These are phyloP conservation scores for Fusarium robinianum DNA, from an alignment of 2,329 filamentous ascomycete genomes.

Conservation along the genomic window DNA sequence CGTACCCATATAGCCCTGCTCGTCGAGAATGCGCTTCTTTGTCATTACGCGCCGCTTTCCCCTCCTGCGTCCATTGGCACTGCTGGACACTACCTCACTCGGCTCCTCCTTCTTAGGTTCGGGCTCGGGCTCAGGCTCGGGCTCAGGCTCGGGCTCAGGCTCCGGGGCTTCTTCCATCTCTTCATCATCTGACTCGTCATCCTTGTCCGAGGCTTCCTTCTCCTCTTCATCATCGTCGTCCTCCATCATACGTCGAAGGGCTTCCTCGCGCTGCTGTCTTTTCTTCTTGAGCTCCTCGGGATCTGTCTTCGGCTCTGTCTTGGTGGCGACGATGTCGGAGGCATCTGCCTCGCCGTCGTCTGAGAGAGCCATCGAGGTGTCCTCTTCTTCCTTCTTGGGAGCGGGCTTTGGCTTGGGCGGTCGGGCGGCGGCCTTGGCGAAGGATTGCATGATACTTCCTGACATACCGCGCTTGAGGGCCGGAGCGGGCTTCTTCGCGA, in stretches of 20 bases:
- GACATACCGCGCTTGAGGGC: slow-evolving; percentile 62
- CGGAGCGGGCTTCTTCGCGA: slow-evolving; percentile 42
- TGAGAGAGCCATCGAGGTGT: slow-evolving; percentile 40
- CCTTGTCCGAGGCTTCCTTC: slow-evolving; percentile 50
- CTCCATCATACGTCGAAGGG: slow-evolving; percentile 55
- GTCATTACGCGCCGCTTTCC: slow-evolving; percentile 82
- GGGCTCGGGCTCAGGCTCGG: slow-evolving; percentile 45
- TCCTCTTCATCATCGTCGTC: slow-evolving; percentile 62
- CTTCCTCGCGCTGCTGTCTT: slow-evolving; percentile 46
- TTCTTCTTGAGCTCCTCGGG: slow-evolving; percentile 35
- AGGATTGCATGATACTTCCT: slow-evolving; percentile 74
- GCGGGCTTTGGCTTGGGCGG: slow-evolving; percentile 55
- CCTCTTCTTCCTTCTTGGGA: slow-evolving; percentile 41
- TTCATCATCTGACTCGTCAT: slow-evolving; percentile 45
- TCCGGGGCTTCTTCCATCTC: slow-evolving; percentile 48
- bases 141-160: slow-evolving; percentile 45
- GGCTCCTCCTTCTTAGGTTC: slow-evolving; percentile 47
- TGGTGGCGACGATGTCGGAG: slow-evolving; percentile 39
- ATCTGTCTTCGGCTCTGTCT: slow-evolving; percentile 26
- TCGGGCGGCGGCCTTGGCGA: slow-evolving; percentile 63
- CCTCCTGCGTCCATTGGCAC: slow-evolving; percentile 66
- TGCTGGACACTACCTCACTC: slow-evolving; percentile 58
- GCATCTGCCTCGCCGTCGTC: slow-evolving; percentile 50
- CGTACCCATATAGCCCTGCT: slow-evolving; percentile 86
- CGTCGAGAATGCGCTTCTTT: slow-evolving; percentile 85